Conservation (phyloP, 225 moss, liverwort and hornwort genomes). For the Marchantia paleacea region DNA sequence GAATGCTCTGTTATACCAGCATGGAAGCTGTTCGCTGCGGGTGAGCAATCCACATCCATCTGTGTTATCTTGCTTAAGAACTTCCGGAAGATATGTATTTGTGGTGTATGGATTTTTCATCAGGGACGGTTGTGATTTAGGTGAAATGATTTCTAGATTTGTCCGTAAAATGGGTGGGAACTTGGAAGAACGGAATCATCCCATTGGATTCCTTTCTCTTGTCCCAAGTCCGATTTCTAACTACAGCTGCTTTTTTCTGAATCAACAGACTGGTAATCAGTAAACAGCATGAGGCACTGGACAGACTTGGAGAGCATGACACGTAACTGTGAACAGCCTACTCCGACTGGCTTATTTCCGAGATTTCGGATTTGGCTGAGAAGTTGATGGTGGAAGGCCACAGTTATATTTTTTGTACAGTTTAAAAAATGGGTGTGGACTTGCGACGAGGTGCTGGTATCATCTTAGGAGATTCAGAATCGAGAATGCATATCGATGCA, state of each 20-base stretch:
- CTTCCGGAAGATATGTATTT: no score
- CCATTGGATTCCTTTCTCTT: no score
- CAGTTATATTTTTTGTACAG: slow-evolving; percentile 4
- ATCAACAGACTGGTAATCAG: slow-evolving; percentile 8
- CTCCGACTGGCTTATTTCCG: neutral
- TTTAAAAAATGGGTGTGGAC: neutral
- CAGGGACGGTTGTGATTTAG: no score
- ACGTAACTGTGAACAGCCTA: neutral
- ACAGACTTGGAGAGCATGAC: neutral
- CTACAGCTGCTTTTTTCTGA: neutral
- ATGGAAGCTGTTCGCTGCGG: slow-evolving; percentile 21
- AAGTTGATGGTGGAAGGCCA: neutral
- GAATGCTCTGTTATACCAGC: slow-evolving; percentile 17
- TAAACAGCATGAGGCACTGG: neutral
- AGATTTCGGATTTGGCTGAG: neutral
- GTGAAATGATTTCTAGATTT: neutral
- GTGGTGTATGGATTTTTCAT: neutral
- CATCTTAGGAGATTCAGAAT: slow-evolving; percentile 1
- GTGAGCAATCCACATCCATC: neutral
- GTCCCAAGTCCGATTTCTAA: neutral
- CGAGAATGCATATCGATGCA: neutral
- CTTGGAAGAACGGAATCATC: no score
- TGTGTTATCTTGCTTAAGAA: neutral
- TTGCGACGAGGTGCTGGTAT: neutral
- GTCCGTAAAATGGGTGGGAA: no score